A percentile compares a stretch with the other conserved stretches of the same genome.
phyloP scores from a whole-genome alignment of 306 rosid genomes.

The Aeschynomene evenia region DNA sequence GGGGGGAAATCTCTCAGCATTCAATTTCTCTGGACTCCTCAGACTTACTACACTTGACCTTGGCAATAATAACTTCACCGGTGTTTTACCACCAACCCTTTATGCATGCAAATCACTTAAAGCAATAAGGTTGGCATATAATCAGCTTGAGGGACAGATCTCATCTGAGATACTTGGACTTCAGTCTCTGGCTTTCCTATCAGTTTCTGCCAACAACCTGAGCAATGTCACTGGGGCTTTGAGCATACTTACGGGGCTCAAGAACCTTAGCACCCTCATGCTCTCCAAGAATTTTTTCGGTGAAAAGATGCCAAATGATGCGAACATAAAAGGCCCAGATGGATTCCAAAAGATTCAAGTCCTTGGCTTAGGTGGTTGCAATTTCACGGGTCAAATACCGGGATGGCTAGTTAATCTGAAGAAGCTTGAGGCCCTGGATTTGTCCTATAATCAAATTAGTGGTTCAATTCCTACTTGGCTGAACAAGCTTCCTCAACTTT shows the following conservation, averaged over 20 bases:
- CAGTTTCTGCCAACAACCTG: slow-evolving; percentile 66
- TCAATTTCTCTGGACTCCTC: slow-evolving; percentile 62
- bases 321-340: slow-evolving; percentile 41
- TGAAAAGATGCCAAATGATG: slow-evolving; percentile 62
- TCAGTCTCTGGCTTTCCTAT: slow-evolving; percentile 64
- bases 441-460: slow-evolving; percentile 56
- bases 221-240: slow-evolving; percentile 64
- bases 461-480: slow-evolving; percentile 81
- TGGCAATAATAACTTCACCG: slow-evolving; percentile 67
- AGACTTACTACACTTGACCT: slow-evolving; percentile 71
- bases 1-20: slow-evolving; percentile 61
- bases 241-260: slow-evolving; percentile 55
- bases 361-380: slow-evolving; percentile 74
- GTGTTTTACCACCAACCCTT: slow-evolving; percentile 70
- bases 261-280: slow-evolving; percentile 67
- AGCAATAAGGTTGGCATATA: slow-evolving; percentile 73
- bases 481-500: slow-evolving; percentile 59
- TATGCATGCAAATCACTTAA: slow-evolving; percentile 71
- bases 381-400: slow-evolving; percentile 71
- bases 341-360: slow-evolving; percentile 70
- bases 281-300: slow-evolving; percentile 50
- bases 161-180: slow-evolving; percentile 53
- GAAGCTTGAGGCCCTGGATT: slow-evolving; percentile 70
- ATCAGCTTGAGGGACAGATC: slow-evolving; percentile 67
- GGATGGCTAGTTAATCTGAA: slow-evolving; percentile 62